Conservation (phyloP, 441 rosid species). For the Pelargonium myrrhifolium region DNA sequence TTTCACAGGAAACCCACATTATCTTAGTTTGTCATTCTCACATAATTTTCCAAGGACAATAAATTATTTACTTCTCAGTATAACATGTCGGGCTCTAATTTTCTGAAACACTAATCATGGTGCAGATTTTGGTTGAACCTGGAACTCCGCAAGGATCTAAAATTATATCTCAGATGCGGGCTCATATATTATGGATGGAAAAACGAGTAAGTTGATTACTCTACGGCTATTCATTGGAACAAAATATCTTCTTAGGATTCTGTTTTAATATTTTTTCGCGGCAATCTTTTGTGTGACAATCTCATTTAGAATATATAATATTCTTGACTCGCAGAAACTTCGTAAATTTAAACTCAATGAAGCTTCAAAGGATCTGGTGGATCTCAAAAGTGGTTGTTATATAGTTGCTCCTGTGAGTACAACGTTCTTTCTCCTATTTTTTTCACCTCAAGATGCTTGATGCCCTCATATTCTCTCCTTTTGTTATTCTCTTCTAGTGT, state of each 20-base stretch:
- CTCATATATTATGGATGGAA: constrained; percentile 95
- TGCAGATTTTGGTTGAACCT: constrained; percentile 82
- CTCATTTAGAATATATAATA: constrained; percentile 10
- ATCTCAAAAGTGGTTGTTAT: constrained; percentile 58
- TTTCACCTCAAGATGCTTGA: neutral
- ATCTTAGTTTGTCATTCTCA: neutral
- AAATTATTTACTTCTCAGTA: neutral
- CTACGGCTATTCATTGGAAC: neutral
- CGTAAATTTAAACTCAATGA: constrained; percentile 39
- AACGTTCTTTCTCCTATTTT: constrained; percentile 11
- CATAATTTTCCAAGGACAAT: neutral
- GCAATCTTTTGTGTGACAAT: neutral
- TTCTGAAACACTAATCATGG: constrained; percentile 15
- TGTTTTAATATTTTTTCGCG: neutral
- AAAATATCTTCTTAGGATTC: neutral
- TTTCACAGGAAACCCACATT: neutral
- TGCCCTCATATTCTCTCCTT: constrained; percentile 8
- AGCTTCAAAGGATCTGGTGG: constrained; percentile 42
- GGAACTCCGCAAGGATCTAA: constrained; percentile 92
- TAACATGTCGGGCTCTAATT: neutral
- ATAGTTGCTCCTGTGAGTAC: constrained; percentile 83
- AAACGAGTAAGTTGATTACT: constrained; percentile 44
- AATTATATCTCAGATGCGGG: constrained; percentile 87
- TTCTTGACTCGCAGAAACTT: constrained; percentile 43
- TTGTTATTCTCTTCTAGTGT: constrained; percentile 10